phyloP scores from a whole-genome alignment of 208 protist genomes.

The Leishmania major region DNA sequence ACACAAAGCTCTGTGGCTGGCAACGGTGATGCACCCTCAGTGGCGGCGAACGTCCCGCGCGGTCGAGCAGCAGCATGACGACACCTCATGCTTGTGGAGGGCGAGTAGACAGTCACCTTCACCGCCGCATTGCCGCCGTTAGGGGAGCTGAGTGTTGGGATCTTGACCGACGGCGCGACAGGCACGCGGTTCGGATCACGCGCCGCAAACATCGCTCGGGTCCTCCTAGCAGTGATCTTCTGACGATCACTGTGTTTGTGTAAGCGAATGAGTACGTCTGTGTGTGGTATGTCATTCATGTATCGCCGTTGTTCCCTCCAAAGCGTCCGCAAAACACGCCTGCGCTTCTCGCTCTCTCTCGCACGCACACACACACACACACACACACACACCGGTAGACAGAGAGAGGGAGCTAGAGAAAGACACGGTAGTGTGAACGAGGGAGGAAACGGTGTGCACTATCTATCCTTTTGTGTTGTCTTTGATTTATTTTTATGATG shows the following conservation, averaged over 20 bases:
- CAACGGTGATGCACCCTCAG: not conserved
- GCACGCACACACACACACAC: not conserved
- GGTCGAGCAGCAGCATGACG: slow-evolving; percentile 4
- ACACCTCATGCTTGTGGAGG: slow-evolving; percentile 16
- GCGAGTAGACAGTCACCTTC: slow-evolving; percentile 12
- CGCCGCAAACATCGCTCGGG: slow-evolving; percentile 24
- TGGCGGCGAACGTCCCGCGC: not conserved
- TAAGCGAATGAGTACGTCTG: not conserved
- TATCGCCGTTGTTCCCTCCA: not conserved
- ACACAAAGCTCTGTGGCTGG: slow-evolving; percentile 11
- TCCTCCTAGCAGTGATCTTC: not conserved
- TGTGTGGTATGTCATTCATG: not conserved
- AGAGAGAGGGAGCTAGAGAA: not conserved
- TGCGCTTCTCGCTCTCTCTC: not conserved
- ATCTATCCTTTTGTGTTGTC: not conserved
- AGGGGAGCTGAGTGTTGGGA: slow-evolving; percentile 26
- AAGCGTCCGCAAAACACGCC: not conserved
- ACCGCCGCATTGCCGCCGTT: not conserved
- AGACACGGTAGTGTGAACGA: not conserved
- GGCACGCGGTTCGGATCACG: slow-evolving; percentile 25
- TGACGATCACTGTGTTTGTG: slow-evolving; percentile 4
- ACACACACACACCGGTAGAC: not conserved
- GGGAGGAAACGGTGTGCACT: not conserved
- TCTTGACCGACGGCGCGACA: slow-evolving; percentile 31
- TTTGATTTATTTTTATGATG: not conserved